A percentile compares a stretch with the other conserved stretches of the same genome.
Conservation (phyloP, 2,329 filamentous ascomycete species). For the Kalaharituber pfeilii region DNA sequence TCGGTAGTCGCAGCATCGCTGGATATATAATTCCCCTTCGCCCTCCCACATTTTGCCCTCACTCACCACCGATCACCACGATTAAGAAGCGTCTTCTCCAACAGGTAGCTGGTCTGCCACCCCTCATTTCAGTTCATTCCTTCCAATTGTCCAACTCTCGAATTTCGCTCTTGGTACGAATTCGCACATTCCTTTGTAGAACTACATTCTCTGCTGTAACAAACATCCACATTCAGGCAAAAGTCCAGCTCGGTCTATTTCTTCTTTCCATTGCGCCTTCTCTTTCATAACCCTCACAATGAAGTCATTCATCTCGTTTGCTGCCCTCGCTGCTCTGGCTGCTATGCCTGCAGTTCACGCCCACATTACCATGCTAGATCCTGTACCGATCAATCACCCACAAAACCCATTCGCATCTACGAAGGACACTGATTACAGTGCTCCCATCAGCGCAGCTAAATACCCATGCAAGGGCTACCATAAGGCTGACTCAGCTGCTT, state of each 20-base stretch:
- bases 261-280: neutral
- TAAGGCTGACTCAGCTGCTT: slow-evolving; percentile 27
- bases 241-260: neutral
- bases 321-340: slow-evolving; percentile 35
- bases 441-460: slow-evolving; percentile 1
- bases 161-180: neutral
- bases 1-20: no score
- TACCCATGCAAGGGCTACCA: slow-evolving; percentile 42
- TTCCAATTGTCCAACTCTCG: no score
- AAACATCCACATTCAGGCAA: neutral
- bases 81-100: neutral
- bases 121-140: neutral
- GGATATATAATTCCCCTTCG: neutral
- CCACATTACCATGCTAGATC: slow-evolving; percentile 58
- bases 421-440: slow-evolving; percentile 28
- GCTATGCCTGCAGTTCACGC: slow-evolving; percentile 44
- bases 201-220: no score
- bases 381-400: slow-evolving; percentile 35
- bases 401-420: slow-evolving; percentile 22
- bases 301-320: slow-evolving; percentile 36
- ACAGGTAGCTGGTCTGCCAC: neutral
- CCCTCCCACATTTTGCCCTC: neutral
- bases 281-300: slow-evolving; percentile 23
- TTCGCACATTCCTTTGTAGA: neutral
- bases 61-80: neutral